phyloP scores from a whole-genome alignment of 2,329 filamentous ascomycete species.

The Penicillium sp. region DNA sequence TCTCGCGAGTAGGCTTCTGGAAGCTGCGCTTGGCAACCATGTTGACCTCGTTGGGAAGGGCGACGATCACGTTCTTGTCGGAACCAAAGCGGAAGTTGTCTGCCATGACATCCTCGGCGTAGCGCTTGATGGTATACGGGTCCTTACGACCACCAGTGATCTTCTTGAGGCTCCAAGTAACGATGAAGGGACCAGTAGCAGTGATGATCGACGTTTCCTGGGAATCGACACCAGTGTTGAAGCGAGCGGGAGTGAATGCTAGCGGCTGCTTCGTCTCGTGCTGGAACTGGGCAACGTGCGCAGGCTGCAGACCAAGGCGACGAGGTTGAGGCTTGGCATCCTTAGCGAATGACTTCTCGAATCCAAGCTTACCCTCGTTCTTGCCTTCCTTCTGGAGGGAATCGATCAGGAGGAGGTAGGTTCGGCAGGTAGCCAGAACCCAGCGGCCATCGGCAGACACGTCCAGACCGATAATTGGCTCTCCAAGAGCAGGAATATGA shows the following conservation, averaged over 20 bases:
- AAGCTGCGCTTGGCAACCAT: conserved; percentile 90
- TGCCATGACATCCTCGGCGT: conserved; percentile 92
- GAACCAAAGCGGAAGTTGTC: conserved; percentile 98
- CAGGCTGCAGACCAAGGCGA: conserved; percentile 84
- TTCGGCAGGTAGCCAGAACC: conserved; percentile 92
- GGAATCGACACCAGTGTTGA: conserved; percentile 83
- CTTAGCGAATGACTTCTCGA: conserved; percentile 90
- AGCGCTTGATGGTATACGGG: conserved; percentile 95
- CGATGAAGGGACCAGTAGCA: conserved; percentile 92
- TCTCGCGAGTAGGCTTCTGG: conserved; percentile 88
- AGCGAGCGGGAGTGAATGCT: conserved; percentile 87
- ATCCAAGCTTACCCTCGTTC: conserved; percentile 97
- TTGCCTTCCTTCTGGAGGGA: conserved; percentile 89
- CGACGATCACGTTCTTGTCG: conserved; percentile 98
- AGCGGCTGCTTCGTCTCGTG: conserved; percentile 90
- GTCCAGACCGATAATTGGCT: conserved; percentile 92
- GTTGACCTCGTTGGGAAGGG: conserved; percentile 94
- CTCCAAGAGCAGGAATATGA: conserved; percentile 90
- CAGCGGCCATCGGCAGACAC: conserved; percentile 95
- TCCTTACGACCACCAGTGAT: conserved; percentile 80
- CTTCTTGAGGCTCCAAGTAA: conserved; percentile 96
- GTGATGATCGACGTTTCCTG: conserved; percentile 95
- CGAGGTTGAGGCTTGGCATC: conserved; percentile 92
- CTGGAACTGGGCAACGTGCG: conserved; percentile 95
- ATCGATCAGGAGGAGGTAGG: conserved; percentile 93